phyloP scores from a whole-genome alignment of 345 rosid genomes.

The Salix suchowensis region DNA sequence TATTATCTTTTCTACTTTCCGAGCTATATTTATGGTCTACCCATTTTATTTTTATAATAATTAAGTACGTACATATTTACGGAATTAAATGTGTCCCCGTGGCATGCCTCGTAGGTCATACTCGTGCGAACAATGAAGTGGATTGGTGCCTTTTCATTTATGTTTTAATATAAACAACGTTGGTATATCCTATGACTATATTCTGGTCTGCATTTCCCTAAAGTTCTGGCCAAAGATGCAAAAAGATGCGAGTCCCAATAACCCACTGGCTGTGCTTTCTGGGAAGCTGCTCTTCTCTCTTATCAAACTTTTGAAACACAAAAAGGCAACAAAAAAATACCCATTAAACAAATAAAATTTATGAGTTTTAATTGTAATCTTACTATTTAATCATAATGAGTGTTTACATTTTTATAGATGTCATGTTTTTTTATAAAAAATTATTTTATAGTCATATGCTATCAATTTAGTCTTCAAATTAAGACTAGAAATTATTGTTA shows the following conservation, averaged over 20 bases:
- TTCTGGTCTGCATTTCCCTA: not conserved
- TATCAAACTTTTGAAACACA: not conserved
- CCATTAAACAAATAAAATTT: not conserved
- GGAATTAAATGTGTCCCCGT: not conserved
- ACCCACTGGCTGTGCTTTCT: not conserved
- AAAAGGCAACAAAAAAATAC: not conserved
- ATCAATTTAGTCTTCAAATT: too few relatives aligned
- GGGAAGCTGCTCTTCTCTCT: not conserved
- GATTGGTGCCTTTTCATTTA: too few relatives aligned
- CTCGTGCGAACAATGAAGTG: too few relatives aligned
- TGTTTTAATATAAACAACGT: not conserved
- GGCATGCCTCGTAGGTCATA: too few relatives aligned
- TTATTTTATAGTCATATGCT: too few relatives aligned
- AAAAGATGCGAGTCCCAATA: not conserved
- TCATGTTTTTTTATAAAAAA: too few relatives aligned
- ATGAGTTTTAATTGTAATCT: too few relatives aligned
- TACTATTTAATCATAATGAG: too few relatives aligned
- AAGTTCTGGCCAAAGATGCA: not conserved
- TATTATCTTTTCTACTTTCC: not conserved
- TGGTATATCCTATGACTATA: not conserved
- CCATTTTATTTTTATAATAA: not conserved
- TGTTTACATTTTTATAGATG: too few relatives aligned
- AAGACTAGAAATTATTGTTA: too few relatives aligned
- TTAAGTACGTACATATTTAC: not conserved
- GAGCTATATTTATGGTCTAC: not conserved